Conservation (phyloP, 2,329 filamentous ascomycete genomes). For the Daldinia sp. region DNA sequence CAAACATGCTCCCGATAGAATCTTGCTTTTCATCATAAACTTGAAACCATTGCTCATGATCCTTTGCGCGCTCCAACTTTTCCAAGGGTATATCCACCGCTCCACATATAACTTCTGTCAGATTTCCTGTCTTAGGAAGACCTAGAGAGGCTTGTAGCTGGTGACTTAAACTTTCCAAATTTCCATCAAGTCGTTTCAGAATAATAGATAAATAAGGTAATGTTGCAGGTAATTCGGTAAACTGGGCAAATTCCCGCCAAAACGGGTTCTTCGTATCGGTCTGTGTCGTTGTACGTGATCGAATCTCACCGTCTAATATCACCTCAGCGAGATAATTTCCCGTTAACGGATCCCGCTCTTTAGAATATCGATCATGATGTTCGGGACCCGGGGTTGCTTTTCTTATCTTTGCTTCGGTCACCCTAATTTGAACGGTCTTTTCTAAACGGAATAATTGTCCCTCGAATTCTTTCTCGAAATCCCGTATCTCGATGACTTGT, state of each 20-base stretch:
- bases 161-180: slow-evolving; percentile 56
- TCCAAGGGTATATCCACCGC: slow-evolving; percentile 85
- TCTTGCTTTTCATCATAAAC: slow-evolving; percentile 80
- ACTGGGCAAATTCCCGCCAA: slow-evolving; percentile 84
- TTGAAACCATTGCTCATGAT: slow-evolving; percentile 88
- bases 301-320: slow-evolving; percentile 79
- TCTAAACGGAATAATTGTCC: slow-evolving; percentile 68
- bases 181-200: slow-evolving; percentile 70
- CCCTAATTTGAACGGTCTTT: slow-evolving; percentile 65
- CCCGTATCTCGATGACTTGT: slow-evolving; percentile 54
- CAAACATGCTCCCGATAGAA: slow-evolving; percentile 81
- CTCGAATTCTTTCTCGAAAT: slow-evolving; percentile 51
- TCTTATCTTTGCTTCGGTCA: slow-evolving; percentile 70
- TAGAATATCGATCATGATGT: slow-evolving; percentile 46
- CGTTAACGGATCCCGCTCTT: slow-evolving; percentile 56
- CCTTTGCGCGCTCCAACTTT: slow-evolving; percentile 77
- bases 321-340: slow-evolving; percentile 84
- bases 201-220: slow-evolving; percentile 75
- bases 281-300: slow-evolving; percentile 78
- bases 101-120: slow-evolving; percentile 66
- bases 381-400: slow-evolving; percentile 43
- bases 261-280: slow-evolving; percentile 76
- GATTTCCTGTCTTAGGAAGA: slow-evolving; percentile 52
- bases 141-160: slow-evolving; percentile 55
- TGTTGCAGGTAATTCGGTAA: slow-evolving; percentile 74